These are phyloP conservation scores for Moesziomyces antarcticus DNA, from an alignment of 1,284 basidiomycete genomes.

Conservation along the genomic window DNA sequence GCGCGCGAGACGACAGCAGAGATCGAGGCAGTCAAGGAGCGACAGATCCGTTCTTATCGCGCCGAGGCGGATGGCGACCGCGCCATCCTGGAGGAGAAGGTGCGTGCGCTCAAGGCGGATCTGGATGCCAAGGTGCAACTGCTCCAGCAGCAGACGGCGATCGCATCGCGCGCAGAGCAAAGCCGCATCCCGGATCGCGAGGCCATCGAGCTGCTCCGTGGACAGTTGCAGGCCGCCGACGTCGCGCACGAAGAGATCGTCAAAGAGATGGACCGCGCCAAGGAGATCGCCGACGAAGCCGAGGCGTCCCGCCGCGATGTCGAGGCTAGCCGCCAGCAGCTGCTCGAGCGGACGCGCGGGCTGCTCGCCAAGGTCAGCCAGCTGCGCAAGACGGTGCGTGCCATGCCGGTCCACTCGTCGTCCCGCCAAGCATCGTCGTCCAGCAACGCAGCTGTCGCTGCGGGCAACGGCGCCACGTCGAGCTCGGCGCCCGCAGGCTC, in stretches of 20 bases:
- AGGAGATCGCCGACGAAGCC: conserved; percentile 45
- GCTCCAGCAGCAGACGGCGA: conserved; percentile 31
- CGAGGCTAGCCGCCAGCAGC: conserved; percentile 45
- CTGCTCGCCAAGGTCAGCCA: conserved; percentile 38
- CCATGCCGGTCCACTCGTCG: conserved; percentile 52
- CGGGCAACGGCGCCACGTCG: conserved; percentile 7
- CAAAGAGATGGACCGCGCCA: conserved; percentile 53
- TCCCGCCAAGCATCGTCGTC: conserved; percentile 40
- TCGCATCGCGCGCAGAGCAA: conserved; percentile 24
- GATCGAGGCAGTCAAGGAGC: conserved; percentile 53
- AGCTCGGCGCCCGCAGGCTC: conserved; percentile 8
- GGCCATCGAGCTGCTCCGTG: conserved; percentile 49
- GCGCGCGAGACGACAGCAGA: conserved; percentile 51
- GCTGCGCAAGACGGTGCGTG: conserved; percentile 43
- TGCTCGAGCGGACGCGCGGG: conserved; percentile 42
- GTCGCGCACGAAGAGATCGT: conserved; percentile 59
- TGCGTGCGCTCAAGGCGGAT: conserved; percentile 49
- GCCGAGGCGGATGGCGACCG: conserved; percentile 63
- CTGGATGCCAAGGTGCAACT: conserved; percentile 38
- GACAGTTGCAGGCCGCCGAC: conserved; percentile 61
- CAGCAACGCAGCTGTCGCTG: conserved; percentile 4
- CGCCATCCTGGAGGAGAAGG: conserved; percentile 60
- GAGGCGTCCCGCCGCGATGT: conserved; percentile 45
- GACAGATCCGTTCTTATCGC: conserved; percentile 52
- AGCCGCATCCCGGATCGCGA: conserved; percentile 37